These are phyloP conservation scores for Aureobasidium melanogenum DNA, from an alignment of 2,329 filamentous ascomycete genomes.

Conservation along the genomic window DNA sequence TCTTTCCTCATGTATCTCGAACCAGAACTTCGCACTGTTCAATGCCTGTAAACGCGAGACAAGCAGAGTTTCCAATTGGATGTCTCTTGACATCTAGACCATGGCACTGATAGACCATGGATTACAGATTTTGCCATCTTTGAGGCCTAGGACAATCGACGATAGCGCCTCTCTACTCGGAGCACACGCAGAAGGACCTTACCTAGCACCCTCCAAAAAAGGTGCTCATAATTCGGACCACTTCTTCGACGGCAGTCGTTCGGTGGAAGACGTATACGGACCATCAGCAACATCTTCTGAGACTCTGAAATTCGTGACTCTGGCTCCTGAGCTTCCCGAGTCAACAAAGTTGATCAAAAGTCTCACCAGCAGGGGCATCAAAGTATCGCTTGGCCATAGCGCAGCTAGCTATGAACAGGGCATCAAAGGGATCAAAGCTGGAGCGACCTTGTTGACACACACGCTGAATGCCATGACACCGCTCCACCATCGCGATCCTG, in stretches of 20 bases:
- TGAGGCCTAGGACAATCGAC: constrained; percentile 34
- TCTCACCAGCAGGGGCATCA: constrained; percentile 33
- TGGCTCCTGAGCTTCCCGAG: constrained; percentile 44
- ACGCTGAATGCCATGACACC: constrained; percentile 48
- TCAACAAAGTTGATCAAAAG: constrained; percentile 33
- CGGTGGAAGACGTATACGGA: constrained; percentile 38
- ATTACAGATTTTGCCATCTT: constrained; percentile 37
- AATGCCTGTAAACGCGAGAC: not conserved
- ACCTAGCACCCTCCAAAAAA: constrained; percentile 44
- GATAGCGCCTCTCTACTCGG: constrained; percentile 43
- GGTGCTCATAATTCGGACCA: constrained; percentile 43
- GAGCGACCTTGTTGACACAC: constrained; percentile 46
- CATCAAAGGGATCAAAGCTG: constrained; percentile 35
- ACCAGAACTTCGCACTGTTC: not conserved
- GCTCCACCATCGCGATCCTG: constrained; percentile 42
- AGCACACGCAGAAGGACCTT: constrained; percentile 50
- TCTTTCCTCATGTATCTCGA: not conserved
- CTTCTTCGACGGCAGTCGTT: constrained; percentile 29
- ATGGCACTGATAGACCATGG: not conserved
- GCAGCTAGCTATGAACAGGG: constrained; percentile 41
- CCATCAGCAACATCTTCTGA: constrained; percentile 27
- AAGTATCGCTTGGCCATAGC: constrained; percentile 43
- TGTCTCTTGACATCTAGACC: constrained; percentile 14
- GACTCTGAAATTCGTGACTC: constrained; percentile 41
- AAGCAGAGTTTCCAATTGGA: not conserved